These are phyloP conservation scores for Lentinula boryana DNA, from an alignment of 768 basidiomycete genomes.

Conservation along the genomic window DNA sequence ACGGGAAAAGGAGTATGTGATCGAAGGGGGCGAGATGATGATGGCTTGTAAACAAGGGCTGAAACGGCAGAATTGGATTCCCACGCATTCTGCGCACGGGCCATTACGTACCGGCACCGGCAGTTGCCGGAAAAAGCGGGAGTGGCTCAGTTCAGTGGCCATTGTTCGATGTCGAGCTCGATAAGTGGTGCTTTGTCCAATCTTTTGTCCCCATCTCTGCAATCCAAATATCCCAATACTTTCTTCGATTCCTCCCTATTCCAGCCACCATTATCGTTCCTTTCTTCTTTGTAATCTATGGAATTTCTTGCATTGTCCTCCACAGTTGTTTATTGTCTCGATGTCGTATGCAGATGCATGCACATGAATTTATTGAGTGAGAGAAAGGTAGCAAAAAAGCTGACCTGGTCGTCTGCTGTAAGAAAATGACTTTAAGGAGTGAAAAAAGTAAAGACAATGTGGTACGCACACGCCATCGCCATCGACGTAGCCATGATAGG, in stretches of 20 bases:
- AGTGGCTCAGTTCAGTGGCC: conserved; percentile 13
- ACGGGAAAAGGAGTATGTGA: conserved; percentile 28
- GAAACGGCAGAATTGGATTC: neutral
- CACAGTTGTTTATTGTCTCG: neutral
- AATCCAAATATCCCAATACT: neutral
- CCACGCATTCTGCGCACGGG: conserved; percentile 7
- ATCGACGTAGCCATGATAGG: conserved; percentile 2
- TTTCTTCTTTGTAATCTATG: neutral
- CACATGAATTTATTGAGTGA: neutral
- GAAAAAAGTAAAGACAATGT: conserved; percentile 2
- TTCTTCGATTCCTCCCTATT: neutral
- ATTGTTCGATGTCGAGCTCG: neutral
- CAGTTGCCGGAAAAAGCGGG: neutral
- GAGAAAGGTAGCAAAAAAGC: neutral
- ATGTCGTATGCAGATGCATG: neutral
- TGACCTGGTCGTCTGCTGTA: neutral
- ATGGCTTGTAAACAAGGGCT: conserved; percentile 19
- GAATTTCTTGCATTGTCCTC: neutral
- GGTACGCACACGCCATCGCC: conserved; percentile 2
- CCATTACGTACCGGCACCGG: conserved; percentile 1
- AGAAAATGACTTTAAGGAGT: neutral
- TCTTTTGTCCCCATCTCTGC: neutral
- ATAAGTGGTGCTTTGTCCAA: neutral
- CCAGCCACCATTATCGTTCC: neutral
- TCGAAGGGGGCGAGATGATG: conserved; percentile 19